phyloP scores from a whole-genome alignment of 768 basidiomycete species.

The Cubamyces lactineus region DNA sequence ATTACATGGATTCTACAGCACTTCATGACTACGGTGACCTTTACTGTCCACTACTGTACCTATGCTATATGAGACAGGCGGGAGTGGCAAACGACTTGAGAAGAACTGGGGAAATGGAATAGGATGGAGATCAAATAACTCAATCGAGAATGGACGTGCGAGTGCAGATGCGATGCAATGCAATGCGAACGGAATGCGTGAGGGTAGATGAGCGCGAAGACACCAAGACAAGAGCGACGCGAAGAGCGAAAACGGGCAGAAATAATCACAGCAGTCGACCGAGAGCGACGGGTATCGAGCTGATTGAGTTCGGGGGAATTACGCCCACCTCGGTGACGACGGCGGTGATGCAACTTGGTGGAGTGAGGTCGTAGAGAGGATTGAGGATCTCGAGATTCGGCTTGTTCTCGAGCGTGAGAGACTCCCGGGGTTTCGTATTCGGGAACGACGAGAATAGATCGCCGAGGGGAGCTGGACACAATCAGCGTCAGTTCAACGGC shows the following conservation, averaged over 20 bases:
- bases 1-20: slow-evolving; percentile 21
- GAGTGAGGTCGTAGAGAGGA: slow-evolving; percentile 93
- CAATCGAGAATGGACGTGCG: slow-evolving; percentile 7
- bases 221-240: slow-evolving; percentile 16
- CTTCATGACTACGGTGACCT: slow-evolving; percentile 13
- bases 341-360: slow-evolving; percentile 89
- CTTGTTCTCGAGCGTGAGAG: slow-evolving; percentile 35
- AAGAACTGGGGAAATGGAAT: neutral
- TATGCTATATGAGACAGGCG: slow-evolving; percentile 13
- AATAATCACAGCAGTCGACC: slow-evolving; percentile 37
- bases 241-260: slow-evolving; percentile 6
- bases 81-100: neutral
- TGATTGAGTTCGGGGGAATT: slow-evolving; percentile 90
- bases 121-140: slow-evolving; percentile 6
- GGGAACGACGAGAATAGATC: slow-evolving; percentile 39
- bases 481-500: neutral
- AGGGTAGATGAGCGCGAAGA: slow-evolving; percentile 14
- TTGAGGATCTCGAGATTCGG: slow-evolving; percentile 77
- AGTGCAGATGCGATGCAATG: slow-evolving; percentile 20
- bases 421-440: slow-evolving; percentile 37
- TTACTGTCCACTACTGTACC: slow-evolving; percentile 22
- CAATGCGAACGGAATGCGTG: slow-evolving; percentile 12
- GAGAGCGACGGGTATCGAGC: slow-evolving; percentile 77
- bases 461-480: slow-evolving; percentile 34
- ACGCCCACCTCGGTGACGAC: slow-evolving; percentile 97